A percentile compares a stretch with the other conserved stretches of the same genome.
Evolutionary conservation across 345 rosid species (phyloP).

Genomic region (Mangifera indica): DNA sequence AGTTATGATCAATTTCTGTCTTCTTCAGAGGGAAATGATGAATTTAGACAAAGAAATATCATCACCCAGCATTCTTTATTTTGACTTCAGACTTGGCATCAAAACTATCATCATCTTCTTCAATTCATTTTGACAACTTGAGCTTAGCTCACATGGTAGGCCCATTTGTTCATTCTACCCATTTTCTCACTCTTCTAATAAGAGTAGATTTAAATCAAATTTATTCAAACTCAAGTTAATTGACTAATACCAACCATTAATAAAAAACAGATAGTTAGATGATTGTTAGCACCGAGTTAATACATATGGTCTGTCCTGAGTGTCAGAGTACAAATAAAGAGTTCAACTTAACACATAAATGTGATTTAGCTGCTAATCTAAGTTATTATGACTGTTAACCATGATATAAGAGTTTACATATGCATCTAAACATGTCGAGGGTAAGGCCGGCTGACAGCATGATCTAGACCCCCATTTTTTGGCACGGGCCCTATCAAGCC

Average conservation of each 20-base stretch:
- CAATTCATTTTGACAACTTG: conserved; percentile 3
- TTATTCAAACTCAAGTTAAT: too few relatives aligned
- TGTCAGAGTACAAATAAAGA: not conserved
- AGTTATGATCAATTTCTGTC: conserved; percentile 3
- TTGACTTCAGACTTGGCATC: conserved; percentile 28
- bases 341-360: too few relatives aligned
- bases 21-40: conserved; percentile 15
- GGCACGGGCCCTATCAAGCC: too few relatives aligned
- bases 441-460: too few relatives aligned
- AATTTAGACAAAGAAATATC: conserved; percentile 14
- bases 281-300: not conserved
- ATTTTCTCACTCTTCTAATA: not conserved
- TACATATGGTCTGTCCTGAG: not conserved
- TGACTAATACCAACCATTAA: not conserved
- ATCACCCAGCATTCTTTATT: conserved; percentile 12
- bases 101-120: conserved; percentile 20
- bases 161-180: not conserved
- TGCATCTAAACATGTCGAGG: too few relatives aligned
- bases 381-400: not conserved
- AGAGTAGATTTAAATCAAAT: too few relatives aligned
- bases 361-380: not conserved
- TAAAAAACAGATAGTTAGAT: not conserved
- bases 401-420: too few relatives aligned
- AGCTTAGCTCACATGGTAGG: conserved; percentile 36
- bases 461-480: too few relatives aligned